Base-by-base conservation (phyloP, 116 monocot genomes). In the Cymodocea nodosa region DNA sequence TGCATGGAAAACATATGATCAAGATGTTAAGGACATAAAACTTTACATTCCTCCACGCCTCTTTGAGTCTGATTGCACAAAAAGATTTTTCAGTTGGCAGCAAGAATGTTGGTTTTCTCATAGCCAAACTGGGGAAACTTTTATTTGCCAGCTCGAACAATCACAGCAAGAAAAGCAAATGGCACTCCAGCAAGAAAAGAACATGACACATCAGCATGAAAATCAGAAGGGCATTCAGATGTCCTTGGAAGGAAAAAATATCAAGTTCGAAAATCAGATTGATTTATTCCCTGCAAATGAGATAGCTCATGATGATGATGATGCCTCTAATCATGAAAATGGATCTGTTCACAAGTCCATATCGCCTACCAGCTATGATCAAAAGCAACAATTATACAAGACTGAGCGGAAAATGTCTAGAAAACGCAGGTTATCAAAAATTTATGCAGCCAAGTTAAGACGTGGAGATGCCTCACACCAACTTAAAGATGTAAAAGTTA, bases 1-100 rank as follows among this genome's bases (percentile, higher is more conserved):
- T 15, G 70, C 78, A 5, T 84, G 80, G 84, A 49, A 34, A 15
- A 75, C 65, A 2, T 84, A 73, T 56, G 75, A 75, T 48, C 59
- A 23, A 30, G 10, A 48, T 22, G 13, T 60, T 44, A 24, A 51
- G 11, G 58, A 51, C 11, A 20, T 37, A 4, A 50, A 22, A 35
- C 25, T 74, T 11, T 66, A 66, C 50, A 6, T 59, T 10, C 73
- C 73, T 23, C 66, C 73, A 36, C 49, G 58, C 11, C 50, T 66
- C 15, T 74, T 56, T 59, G 66, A 66, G 59, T 50, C 73, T 2
- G 59, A 59, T 50, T 65, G 37, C 52, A 74, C 73, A 0, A n/a
- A 59, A 16, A 16, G 52, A 30, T 81, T 76, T 23, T 35, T 65
- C 0, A 39, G 15, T 23, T 84, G 80, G 77, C 77, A 70, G 24